Evolutionary conservation across 2,329 filamentous ascomycete species (phyloP), one percentile per base, ranked within the genome.

Genomic region (Fusarium ramigenum): DNA sequence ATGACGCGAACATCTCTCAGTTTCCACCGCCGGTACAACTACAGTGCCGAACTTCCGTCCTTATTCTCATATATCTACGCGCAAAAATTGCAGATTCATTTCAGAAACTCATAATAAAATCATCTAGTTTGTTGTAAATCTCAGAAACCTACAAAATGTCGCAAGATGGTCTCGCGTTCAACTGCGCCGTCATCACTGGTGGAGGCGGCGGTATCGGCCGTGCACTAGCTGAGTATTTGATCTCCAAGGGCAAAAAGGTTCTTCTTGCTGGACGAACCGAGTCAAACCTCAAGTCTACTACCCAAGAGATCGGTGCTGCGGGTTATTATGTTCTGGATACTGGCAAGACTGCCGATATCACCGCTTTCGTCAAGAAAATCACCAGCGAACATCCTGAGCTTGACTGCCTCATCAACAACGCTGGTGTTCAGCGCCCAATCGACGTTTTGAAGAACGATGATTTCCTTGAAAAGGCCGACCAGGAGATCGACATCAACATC

Each of bases 381-480:
- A 84, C 82, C 7, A 70, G 67, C 5, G 84, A 88, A 10, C 85
- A 90, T 73, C 87, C 78, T 2, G 78, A 79, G 2, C 77, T 90
- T 5, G 88, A 91, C 78, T 90, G 87, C 70, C 76, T 90, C 1
- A 81, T 90, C 76, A 90, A 90, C 80, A 90, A 91, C 61, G 88
- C 88, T 0, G 88, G 88, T 4, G 86, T 90, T 1, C 88, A 90
- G 76, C 80, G 87, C 5, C 88, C 87, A 0, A 82, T 91, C 3
- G 78, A 87, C 21, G 81, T 88, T 2, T 34, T 78, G 12, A 78
- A 80, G 43, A 82, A 83, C 28, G 75, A 79, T 1, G 82, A 85
- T 34, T 86, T 88, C 46, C 80, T 89, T 0, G 30, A 75, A 18
- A 87, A 87, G 62, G 87, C 87, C 1, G 88, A 90, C 67, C 80